A percentile compares a stretch with the other conserved stretches of the same genome.
phyloP scores from a whole-genome alignment of 257 asterid species.

The Solanum chmielewskii region DNA sequence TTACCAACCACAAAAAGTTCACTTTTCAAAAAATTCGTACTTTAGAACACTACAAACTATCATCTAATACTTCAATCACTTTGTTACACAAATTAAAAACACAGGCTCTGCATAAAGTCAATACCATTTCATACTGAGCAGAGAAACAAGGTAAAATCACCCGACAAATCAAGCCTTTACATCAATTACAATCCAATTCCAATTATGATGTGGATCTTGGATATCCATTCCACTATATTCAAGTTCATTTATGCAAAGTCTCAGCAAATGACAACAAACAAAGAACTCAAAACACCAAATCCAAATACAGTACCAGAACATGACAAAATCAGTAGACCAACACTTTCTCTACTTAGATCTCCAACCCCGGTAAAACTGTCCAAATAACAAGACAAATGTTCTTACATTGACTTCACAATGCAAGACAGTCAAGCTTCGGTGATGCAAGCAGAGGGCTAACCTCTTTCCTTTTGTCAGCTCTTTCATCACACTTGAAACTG shows the following conservation, averaged over 20 bases:
- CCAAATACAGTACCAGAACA: not conserved
- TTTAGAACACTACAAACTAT: not conserved
- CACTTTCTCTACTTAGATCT: conserved; percentile 17
- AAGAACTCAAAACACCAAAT: not conserved
- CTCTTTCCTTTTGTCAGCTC: conserved; percentile 86
- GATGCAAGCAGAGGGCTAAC: conserved; percentile 25
- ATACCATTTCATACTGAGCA: not conserved
- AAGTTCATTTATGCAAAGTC: not conserved
- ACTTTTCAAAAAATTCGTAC: not conserved
- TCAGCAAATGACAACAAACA: not conserved
- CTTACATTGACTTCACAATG: not conserved
- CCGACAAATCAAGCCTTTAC: not conserved
- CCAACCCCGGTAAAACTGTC: conserved; percentile 40
- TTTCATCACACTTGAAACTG: conserved; percentile 24
- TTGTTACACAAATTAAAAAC: not conserved
- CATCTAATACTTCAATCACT: not conserved
- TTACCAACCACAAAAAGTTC: not conserved
- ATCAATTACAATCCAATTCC: not conserved
- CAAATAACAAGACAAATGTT: conserved; percentile 2
- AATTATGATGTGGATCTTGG: not conserved
- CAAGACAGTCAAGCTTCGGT: not conserved
- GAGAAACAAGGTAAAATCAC: not conserved
- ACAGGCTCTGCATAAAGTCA: not conserved
- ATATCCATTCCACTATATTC: not conserved
- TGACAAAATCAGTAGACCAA: not conserved